These are phyloP conservation scores for Papiliotrema fonsecae DNA, from an alignment of 1,284 basidiomycete species.

Conservation along the genomic window DNA sequence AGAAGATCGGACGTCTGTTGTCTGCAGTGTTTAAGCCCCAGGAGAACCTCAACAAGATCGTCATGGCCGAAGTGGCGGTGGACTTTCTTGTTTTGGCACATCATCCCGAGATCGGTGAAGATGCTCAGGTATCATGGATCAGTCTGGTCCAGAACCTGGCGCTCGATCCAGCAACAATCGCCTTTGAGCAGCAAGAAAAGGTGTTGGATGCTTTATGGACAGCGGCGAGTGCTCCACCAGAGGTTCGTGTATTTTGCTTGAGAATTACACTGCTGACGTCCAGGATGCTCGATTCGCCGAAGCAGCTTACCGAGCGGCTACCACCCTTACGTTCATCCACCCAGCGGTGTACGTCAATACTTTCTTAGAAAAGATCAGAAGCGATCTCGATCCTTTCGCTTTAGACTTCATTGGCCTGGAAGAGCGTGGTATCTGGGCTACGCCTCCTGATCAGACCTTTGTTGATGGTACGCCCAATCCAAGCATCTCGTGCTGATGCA, in stretches of 20 bases:
- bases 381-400: constrained; percentile 58
- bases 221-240: constrained; percentile 25
- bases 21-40: constrained; percentile 18
- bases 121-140: constrained; percentile 70
- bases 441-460: constrained; percentile 70
- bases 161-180: constrained; percentile 60
- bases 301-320: constrained; percentile 69
- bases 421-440: constrained; percentile 78
- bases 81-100: constrained; percentile 67
- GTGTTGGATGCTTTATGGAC: constrained; percentile 37
- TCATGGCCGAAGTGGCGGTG: constrained; percentile 40
- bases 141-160: constrained; percentile 67
- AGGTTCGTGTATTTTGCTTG: constrained; percentile 14
- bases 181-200: constrained; percentile 26
- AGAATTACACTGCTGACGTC: background rate
- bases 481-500: background rate
- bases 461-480: constrained; percentile 60
- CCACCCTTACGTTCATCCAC: constrained; percentile 72
- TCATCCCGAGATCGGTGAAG: constrained; percentile 63
- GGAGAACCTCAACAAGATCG: constrained; percentile 16
- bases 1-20: constrained; percentile 38
- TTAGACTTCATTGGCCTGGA: constrained; percentile 63
- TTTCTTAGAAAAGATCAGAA: constrained; percentile 61
- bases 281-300: constrained; percentile 33
- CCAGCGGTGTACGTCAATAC: constrained; percentile 63